Evolutionary conservation across 805 yeast species (phyloP).

Genomic region (Maudiozyma saulgeensis): DNA sequence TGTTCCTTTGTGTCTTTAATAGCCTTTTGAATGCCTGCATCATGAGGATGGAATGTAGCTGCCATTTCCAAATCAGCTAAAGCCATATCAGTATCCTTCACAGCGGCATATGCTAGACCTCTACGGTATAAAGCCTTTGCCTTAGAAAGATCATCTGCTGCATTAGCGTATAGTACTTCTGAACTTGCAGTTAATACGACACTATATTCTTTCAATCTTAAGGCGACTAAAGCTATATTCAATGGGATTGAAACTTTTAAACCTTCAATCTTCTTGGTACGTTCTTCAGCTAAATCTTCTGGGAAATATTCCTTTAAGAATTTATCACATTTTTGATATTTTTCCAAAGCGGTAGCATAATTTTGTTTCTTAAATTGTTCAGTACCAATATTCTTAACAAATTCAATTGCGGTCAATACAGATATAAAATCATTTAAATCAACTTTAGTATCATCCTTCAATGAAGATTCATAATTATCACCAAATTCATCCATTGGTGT

Average conservation of each 20-base stretch:
- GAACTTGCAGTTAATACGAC: constrained; percentile 51
- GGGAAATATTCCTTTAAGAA: constrained; percentile 70
- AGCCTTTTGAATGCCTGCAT: constrained; percentile 60
- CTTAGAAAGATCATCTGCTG: constrained; percentile 51
- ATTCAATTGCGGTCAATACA: constrained; percentile 55
- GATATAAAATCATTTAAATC: constrained; percentile 51
- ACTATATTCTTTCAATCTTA: constrained; percentile 49
- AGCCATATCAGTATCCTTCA: constrained; percentile 65
- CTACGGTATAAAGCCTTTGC: constrained; percentile 85
- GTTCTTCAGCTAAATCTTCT: constrained; percentile 39
- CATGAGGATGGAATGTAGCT: constrained; percentile 51
- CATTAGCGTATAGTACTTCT: constrained; percentile 54
- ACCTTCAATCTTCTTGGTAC: constrained; percentile 39
- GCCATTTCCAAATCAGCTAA: constrained; percentile 59
- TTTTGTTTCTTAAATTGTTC: constrained; percentile 59
- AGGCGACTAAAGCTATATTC: constrained; percentile 65
- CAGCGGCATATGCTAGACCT: constrained; percentile 58
- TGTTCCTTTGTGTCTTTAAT: constrained; percentile 47
- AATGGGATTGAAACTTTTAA: constrained; percentile 56
- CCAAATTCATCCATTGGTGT: constrained; percentile 71
- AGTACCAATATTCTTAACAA: constrained; percentile 72
- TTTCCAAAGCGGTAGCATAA: constrained; percentile 44
- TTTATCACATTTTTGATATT: constrained; percentile 63
- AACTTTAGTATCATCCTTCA: constrained; percentile 64
- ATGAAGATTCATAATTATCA: constrained; percentile 65